Conservation (phyloP, 345 rosid species). For the Garcia nutans region DNA sequence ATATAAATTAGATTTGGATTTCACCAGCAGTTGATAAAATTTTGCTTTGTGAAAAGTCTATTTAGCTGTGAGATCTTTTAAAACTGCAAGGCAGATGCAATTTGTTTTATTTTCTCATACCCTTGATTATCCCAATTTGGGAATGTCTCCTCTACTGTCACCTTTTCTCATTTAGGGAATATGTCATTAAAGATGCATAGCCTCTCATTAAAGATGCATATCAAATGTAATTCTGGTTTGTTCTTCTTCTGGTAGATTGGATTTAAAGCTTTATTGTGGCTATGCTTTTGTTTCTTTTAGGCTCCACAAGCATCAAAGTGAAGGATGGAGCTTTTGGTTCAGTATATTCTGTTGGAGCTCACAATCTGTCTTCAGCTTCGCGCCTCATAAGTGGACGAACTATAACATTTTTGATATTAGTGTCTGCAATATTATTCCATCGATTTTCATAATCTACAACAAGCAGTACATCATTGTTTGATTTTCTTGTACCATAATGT, state of each 20-base stretch:
- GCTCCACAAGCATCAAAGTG: slow-evolving; percentile 72
- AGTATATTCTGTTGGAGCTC: slow-evolving; percentile 47
- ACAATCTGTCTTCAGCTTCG: slow-evolving; percentile 47
- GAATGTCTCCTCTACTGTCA: background rate
- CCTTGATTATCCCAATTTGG: background rate
- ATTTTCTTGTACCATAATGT: slow-evolving; percentile 30
- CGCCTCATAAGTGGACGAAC: slow-evolving; percentile 9
- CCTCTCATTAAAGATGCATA: background rate
- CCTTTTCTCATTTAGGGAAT: background rate
- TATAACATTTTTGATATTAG: slow-evolving; percentile 31
- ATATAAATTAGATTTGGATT: too few relatives aligned
- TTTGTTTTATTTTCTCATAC: too few relatives aligned
- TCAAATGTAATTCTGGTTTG: background rate
- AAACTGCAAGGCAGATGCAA: too few relatives aligned
- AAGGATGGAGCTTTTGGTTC: slow-evolving; percentile 50
- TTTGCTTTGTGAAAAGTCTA: too few relatives aligned
- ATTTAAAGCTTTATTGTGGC: background rate
- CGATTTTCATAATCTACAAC: slow-evolving; percentile 27
- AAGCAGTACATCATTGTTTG: slow-evolving; percentile 29
- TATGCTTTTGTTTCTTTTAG: slow-evolving; percentile 35
- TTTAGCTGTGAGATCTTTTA: too few relatives aligned
- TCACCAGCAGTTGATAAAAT: too few relatives aligned
- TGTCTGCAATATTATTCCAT: slow-evolving; percentile 40
- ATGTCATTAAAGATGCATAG: background rate
- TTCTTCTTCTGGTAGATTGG: background rate